phyloP scores from a whole-genome alignment of 352 stramenopile species.

The Globisporangium sylvaticum region DNA sequence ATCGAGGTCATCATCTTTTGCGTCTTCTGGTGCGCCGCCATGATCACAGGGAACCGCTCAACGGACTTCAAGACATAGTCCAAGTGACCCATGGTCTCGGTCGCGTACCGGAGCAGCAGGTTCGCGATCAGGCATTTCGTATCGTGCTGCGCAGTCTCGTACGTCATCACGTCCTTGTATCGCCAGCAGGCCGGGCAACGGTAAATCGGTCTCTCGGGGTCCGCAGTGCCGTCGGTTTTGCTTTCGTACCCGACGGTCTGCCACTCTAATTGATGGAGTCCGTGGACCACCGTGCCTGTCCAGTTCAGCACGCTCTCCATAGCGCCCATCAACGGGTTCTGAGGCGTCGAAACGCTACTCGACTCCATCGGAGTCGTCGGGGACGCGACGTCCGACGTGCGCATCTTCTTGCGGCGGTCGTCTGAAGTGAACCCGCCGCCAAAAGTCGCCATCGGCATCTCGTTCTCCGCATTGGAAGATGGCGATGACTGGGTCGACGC shows the following conservation, averaged over 20 bases:
- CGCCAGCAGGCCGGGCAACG: conserved; percentile 78
- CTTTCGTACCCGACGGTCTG: conserved; percentile 78
- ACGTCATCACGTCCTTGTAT: conserved; percentile 85
- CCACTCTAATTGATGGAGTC: conserved; percentile 78
- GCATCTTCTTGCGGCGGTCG: conserved; percentile 69
- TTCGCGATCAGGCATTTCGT: conserved; percentile 84
- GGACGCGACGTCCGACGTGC: conserved; percentile 22
- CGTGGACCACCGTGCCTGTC: conserved; percentile 69
- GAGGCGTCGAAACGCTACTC: conserved; percentile 24
- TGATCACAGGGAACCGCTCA: conserved; percentile 62
- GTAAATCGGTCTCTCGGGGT: conserved; percentile 76
- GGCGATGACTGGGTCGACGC: conserved; percentile 65
- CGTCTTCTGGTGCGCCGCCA: conserved; percentile 42
- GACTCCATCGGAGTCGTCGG: conserved; percentile 14
- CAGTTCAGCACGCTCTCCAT: conserved; percentile 78
- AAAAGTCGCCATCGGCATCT: conserved; percentile 46
- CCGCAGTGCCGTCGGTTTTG: conserved; percentile 60
- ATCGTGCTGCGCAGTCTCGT: conserved; percentile 78
- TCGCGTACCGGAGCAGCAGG: conserved; percentile 74
- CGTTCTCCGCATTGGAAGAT: conserved; percentile 63
- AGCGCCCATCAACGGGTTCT: conserved; percentile 46
- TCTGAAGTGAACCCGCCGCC: conserved; percentile 50
- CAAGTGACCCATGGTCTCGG: conserved; percentile 70
- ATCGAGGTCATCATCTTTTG: conserved; percentile 48
- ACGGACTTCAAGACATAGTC: conserved; percentile 79